Evolutionary conservation across 1,284 basidiomycete genomes (phyloP).

Genomic region (Fomitiporia mediterranea): DNA sequence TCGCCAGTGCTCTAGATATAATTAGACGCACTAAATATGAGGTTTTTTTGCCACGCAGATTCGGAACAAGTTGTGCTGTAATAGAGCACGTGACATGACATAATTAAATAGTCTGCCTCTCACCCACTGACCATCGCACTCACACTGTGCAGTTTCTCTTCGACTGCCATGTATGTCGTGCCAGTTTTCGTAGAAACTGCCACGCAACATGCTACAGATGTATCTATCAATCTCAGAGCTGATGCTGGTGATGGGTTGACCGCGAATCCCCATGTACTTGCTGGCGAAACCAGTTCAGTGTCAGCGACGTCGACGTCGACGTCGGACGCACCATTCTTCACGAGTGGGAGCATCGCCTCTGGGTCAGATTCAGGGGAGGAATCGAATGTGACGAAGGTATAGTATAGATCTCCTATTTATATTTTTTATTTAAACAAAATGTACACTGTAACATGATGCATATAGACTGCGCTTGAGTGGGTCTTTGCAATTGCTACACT

Average conservation of each 20-base stretch:
- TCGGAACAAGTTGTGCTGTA: too few relatives aligned
- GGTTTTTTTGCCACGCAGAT: too few relatives aligned
- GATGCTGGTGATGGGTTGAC: background rate
- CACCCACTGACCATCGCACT: background rate
- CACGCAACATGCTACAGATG: background rate
- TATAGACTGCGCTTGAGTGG: conserved; percentile 18
- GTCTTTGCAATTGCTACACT: conserved; percentile 15
- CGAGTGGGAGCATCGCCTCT: background rate
- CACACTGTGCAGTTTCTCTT: background rate
- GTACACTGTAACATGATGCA: background rate
- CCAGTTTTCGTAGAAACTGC: background rate
- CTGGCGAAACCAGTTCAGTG: background rate
- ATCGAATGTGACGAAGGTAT: conserved; percentile 6
- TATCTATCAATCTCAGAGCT: too few relatives aligned
- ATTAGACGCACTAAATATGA: too few relatives aligned
- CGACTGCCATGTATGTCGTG: background rate
- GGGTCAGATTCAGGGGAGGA: background rate
- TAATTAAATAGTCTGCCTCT: background rate
- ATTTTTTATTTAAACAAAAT: background rate
- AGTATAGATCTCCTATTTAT: background rate
- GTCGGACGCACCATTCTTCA: conserved; percentile 9
- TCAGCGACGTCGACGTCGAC: background rate
- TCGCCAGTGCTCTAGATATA: too few relatives aligned
- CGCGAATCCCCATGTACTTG: background rate
- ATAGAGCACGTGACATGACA: background rate